These are phyloP conservation scores for Trypanosoma melophagium DNA, from an alignment of 208 protist species.

Conservation along the genomic window DNA sequence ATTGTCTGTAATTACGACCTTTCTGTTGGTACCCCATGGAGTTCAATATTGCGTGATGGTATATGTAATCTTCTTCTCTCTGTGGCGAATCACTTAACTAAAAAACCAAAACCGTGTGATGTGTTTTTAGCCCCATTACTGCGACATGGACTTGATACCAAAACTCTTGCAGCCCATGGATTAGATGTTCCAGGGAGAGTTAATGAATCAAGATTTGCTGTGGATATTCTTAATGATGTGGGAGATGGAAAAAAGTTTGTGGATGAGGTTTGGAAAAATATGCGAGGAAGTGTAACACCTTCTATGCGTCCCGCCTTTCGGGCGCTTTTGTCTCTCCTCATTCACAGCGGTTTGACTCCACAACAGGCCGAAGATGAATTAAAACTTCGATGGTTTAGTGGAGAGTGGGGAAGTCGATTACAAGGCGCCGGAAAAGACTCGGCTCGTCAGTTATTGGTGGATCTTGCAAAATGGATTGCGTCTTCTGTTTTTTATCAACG, in stretches of 20 bases:
- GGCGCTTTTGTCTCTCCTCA: conserved; percentile 78
- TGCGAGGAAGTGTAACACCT: conserved; percentile 65
- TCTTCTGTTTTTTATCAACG: conserved; percentile 47
- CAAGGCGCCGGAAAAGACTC: conserved; percentile 60
- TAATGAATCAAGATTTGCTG: conserved; percentile 30
- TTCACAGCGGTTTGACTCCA: conserved; percentile 63
- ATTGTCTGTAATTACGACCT: conserved; percentile 71
- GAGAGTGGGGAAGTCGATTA: conserved; percentile 83
- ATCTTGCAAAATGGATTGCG: conserved; percentile 72
- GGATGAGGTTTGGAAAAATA: conserved; percentile 63
- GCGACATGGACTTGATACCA: conserved; percentile 63
- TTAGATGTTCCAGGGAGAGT: conserved; percentile 48
- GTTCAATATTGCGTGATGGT: conserved; percentile 46
- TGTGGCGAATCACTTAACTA: conserved; percentile 40
- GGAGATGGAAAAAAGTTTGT: conserved; percentile 63
- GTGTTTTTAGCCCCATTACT: conserved; percentile 54
- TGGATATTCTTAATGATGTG: conserved; percentile 56
- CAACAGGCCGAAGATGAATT: conserved; percentile 81
- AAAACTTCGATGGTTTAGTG: conserved; percentile 84
- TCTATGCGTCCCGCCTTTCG: conserved; percentile 83
- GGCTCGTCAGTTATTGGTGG: conserved; percentile 53
- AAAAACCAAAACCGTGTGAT: conserved; percentile 30
- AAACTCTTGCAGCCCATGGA: conserved; percentile 41
- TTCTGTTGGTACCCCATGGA: conserved; percentile 41
- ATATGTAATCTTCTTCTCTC: conserved; percentile 52